phyloP scores from a whole-genome alignment of 768 basidiomycete species.

The Austroboletus eburneus region DNA sequence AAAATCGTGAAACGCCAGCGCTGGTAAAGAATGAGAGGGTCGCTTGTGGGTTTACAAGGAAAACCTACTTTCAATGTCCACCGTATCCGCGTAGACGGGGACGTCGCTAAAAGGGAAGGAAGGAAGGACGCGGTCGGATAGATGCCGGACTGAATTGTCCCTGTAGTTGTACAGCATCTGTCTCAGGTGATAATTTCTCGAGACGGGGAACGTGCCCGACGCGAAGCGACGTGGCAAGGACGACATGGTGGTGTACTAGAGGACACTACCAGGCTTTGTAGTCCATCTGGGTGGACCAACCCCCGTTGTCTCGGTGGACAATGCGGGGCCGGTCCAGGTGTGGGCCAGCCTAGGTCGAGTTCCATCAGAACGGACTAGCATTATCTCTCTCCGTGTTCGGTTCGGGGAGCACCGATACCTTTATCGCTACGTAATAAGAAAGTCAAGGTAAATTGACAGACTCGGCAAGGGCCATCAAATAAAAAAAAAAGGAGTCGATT shows the following conservation, averaged over 20 bases:
- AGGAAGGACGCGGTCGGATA: constrained; percentile 31
- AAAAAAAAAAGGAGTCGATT: constrained; percentile 27
- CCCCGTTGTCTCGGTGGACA: too few species aligned
- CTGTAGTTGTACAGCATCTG: constrained; percentile 27
- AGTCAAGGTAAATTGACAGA: constrained; percentile 25
- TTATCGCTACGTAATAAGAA: neutral
- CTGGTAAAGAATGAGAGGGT: constrained; percentile 10
- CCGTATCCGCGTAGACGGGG: constrained; percentile 35
- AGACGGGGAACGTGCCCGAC: constrained; percentile 28
- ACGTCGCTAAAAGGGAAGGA: constrained; percentile 27
- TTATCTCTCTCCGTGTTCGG: constrained; percentile 8
- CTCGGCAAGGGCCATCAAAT: constrained; percentile 31
- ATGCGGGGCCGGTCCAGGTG: too few species aligned
- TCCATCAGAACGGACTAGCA: constrained; percentile 30
- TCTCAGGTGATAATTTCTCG: constrained; percentile 21
- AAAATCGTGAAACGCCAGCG: constrained; percentile 31
- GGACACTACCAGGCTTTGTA: constrained; percentile 12
- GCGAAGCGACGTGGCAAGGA: constrained; percentile 18
- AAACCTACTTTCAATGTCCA: constrained; percentile 42
- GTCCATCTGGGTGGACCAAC: constrained; percentile 5
- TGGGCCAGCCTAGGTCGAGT: too few species aligned
- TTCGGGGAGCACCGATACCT: neutral
- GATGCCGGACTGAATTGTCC: neutral
- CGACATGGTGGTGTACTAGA: too few species aligned
- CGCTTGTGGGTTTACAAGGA: too few species aligned